Percentiles rank a stretch among this genome's conserved stretches.
These are phyloP conservation scores for Karstenula rhodostoma DNA, from an alignment of 2,329 filamentous ascomycete genomes.

Conservation along the genomic window DNA sequence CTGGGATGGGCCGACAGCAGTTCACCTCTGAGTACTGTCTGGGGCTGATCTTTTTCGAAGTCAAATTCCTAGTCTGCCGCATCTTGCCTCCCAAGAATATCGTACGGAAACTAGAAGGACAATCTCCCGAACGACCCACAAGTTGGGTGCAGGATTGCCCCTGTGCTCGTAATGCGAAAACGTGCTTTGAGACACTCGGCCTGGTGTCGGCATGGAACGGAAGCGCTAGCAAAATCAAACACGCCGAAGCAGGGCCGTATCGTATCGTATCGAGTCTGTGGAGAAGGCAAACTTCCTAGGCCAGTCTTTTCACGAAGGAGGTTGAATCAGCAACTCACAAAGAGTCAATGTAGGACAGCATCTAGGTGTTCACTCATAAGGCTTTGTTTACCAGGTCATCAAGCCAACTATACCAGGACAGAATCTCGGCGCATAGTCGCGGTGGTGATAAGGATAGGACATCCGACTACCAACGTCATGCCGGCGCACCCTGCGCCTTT, in stretches of 20 bases:
- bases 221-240: conserved; percentile 5
- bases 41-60: background rate
- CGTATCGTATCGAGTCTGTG: background rate
- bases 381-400: background rate
- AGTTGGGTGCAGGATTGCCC: background rate
- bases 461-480: conserved; percentile 3
- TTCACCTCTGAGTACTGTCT: background rate
- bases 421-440: background rate
- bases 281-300: background rate
- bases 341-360: background rate
- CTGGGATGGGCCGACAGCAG: background rate
- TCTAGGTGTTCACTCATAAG: background rate
- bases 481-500: conserved; percentile 2
- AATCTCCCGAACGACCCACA: conserved; percentile 7
- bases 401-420: background rate
- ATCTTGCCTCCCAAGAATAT: background rate
- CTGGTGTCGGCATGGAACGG: conserved; percentile 4
- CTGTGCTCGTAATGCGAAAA: background rate
- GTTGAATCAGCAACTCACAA: background rate
- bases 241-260: background rate
- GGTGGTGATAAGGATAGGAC: background rate
- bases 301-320: background rate
- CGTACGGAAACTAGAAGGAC: background rate
- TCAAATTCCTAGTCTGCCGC: background rate
- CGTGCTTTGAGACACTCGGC: conserved; percentile 2